Evolutionary conservation across 208 protist genomes (phyloP).

Genomic region (Leishmania major): DNA sequence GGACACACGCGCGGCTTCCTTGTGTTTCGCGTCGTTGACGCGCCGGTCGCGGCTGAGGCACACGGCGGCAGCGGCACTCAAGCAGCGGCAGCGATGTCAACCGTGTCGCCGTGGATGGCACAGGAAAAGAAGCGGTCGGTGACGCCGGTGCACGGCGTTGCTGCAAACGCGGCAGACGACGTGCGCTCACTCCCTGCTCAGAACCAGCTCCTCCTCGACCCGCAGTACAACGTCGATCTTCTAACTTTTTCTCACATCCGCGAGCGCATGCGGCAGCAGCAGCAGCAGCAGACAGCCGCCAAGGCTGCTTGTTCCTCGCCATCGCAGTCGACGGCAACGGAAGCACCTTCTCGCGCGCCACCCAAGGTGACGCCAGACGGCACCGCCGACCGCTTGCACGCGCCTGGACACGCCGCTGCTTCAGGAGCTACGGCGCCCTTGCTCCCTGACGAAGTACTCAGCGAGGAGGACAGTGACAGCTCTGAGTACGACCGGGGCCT

Average conservation of each 20-base stretch:
- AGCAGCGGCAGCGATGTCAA: background rate
- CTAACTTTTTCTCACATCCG: conserved; percentile 32
- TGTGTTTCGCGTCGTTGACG: conserved; percentile 52
- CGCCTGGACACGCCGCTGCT: background rate
- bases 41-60: background rate
- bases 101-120: background rate
- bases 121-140: background rate
- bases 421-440: background rate
- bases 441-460: background rate
- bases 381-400: too few relatives aligned
- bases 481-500: background rate
- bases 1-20: conserved; percentile 72
- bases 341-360: background rate
- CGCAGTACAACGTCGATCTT: conserved; percentile 44
- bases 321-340: background rate
- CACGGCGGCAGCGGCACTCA: background rate
- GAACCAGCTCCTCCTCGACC: conserved; percentile 32
- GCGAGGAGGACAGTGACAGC: background rate
- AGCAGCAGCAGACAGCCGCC: conserved; percentile 9
- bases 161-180: background rate
- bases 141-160: background rate
- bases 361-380: background rate
- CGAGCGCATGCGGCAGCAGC: conserved; percentile 20
- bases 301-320: background rate
- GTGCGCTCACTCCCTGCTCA: conserved; percentile 18